Conservation (phyloP, 176 grass and related monocot species). For the Carex parvula region DNA sequence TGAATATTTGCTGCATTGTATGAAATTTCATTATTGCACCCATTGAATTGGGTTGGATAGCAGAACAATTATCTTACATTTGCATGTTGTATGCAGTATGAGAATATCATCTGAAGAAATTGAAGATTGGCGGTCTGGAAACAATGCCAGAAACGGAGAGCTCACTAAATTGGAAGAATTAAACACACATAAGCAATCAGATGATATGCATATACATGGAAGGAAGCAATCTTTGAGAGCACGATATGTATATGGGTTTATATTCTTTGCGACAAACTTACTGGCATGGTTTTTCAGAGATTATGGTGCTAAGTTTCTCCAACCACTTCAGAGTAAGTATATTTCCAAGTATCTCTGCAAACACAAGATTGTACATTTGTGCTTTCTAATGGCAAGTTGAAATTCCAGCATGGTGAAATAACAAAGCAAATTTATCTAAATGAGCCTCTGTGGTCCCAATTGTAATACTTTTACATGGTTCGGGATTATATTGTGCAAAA, state of each 20-base stretch:
- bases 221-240: slow-evolving; percentile 59
- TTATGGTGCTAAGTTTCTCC: slow-evolving; percentile 71
- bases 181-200: background rate
- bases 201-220: slow-evolving; percentile 24
- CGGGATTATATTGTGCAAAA: background rate
- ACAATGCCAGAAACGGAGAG: background rate
- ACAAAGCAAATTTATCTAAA: background rate
- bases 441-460: background rate
- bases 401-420: background rate
- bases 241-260: slow-evolving; percentile 66
- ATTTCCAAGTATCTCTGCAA: background rate
- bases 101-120: background rate
- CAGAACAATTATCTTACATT: background rate
- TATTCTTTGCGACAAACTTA: slow-evolving; percentile 87
- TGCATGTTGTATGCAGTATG: slow-evolving; percentile 7
- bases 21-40: background rate
- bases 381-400: background rate
- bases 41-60: background rate
- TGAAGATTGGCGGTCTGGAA: background rate
- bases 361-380: background rate
- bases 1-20: background rate
- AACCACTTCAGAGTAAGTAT: slow-evolving; percentile 54
- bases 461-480: slow-evolving; percentile 2
- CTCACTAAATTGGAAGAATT: slow-evolving; percentile 14
- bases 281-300: slow-evolving; percentile 92